Evolutionary conservation across 73 alveolate species (phyloP).

Genomic region (Symbiodinium natans): DNA sequence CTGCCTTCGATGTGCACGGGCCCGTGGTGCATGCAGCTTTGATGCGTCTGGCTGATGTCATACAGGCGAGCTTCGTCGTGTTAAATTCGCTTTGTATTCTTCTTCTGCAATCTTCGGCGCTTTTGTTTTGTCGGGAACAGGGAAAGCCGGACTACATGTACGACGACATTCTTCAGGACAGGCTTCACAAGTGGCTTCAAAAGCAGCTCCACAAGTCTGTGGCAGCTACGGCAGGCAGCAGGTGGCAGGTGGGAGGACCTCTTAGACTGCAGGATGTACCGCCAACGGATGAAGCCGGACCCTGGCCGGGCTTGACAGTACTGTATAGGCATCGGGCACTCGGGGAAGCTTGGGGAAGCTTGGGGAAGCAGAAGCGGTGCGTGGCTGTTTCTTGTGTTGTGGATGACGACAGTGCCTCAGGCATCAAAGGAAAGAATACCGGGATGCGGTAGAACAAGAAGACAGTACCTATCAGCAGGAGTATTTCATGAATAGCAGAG

Average conservation of each 20-base stretch:
- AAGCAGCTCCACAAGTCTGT: no score
- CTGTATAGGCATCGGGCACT: conserved; percentile 12
- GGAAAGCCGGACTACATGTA: conserved; percentile 67
- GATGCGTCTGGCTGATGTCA: conserved; percentile 72
- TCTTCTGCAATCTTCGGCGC: background rate
- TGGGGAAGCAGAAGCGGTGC: background rate
- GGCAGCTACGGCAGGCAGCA: no score
- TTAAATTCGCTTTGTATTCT: no score
- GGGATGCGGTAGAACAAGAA: conserved; percentile 53
- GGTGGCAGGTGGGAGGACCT: no score
- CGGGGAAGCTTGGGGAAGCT: no score
- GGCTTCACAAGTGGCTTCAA: background rate
- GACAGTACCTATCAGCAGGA: conserved; percentile 71
- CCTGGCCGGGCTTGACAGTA: conserved; percentile 38
- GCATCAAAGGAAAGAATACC: background rate
- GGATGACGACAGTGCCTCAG: no score
- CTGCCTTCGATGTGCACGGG: conserved; percentile 79
- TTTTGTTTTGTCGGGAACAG: background rate
- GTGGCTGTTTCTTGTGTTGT: no score
- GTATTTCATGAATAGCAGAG: conserved; percentile 65
- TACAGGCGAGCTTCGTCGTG: conserved; percentile 33
- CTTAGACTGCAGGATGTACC: conserved; percentile 43
- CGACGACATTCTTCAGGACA: conserved; percentile 34
- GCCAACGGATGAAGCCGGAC: conserved; percentile 39
- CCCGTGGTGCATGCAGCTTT: conserved; percentile 57